These are phyloP conservation scores for Fagopyrum esculentum DNA, from an alignment of 148 eudicot species.

Conservation along the genomic window DNA sequence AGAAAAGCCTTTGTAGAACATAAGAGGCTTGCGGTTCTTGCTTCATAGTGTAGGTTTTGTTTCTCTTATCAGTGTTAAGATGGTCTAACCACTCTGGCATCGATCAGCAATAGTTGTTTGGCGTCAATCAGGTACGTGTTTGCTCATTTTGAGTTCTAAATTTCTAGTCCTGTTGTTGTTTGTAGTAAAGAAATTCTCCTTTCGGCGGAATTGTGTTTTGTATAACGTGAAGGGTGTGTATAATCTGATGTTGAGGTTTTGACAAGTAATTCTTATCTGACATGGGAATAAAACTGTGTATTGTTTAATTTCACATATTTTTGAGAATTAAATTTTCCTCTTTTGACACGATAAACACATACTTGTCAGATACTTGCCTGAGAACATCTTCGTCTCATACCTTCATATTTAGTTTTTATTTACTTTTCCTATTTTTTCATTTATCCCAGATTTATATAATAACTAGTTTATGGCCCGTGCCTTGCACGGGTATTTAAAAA, in stretches of 20 bases:
- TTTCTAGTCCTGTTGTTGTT: neutral
- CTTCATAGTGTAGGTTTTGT: slow-evolving; percentile 20
- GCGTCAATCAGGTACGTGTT: neutral
- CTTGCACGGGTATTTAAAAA: too few species aligned
- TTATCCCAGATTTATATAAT: too few species aligned
- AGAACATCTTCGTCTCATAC: too few species aligned
- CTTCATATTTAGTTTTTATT: too few species aligned
- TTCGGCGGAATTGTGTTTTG: neutral
- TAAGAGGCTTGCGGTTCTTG: slow-evolving; percentile 31
- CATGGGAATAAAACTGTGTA: neutral
- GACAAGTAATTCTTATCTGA: neutral
- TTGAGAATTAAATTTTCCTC: neutral
- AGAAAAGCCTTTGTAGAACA: slow-evolving; percentile 50
- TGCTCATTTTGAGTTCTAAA: neutral
- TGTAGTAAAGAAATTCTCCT: neutral
- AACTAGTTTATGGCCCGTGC: too few species aligned
- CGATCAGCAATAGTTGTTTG: neutral
- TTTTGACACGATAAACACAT: too few species aligned
- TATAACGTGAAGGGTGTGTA: neutral
- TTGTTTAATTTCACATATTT: neutral
- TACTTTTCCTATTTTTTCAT: too few species aligned
- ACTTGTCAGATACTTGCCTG: too few species aligned
- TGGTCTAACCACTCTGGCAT: neutral
- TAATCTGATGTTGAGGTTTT: neutral
- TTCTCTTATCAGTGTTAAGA: neutral